Base-by-base conservation (phyloP, 306 rosid species). In the Cicer bijugum region DNA sequence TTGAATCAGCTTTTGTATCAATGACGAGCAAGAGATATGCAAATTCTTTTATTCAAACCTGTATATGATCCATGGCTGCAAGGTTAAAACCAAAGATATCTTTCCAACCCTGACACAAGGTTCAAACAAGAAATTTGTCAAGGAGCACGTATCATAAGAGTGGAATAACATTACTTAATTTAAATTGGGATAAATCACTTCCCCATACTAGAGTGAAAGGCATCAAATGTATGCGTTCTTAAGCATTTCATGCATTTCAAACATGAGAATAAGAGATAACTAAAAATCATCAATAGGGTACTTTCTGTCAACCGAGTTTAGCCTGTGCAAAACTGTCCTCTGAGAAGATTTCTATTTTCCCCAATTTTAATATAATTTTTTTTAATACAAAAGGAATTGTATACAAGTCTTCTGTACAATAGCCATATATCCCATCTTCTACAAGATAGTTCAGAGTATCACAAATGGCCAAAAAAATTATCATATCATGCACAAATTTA, bases 41-140 rank as follows among this genome's bases (percentile, higher is more conserved):
- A 75, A 60, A 73, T 55, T 59, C 3, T 37, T 61, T 14, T 1
- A 70, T 48, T 67, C 83, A 70, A 67, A 93, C 98, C 98, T 85
- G 86, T 38, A 94, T 78, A 86, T 94, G 98, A 82, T 91, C 96
- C 92, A 94, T 91, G n/a, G 92, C 98, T 23, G 98, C 98, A 71
- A 94, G 90, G 76, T 91, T 91, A 88, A 86, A 88, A 77, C 98
- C 97, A 73, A 88, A 76, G 7, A 85, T 84, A 81, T 94, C 97
- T 74, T 91, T 91, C 87, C 88, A 89, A 82, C 81, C 98, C 98
- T 94, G 88, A 74, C 51, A 85, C 45, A 84, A 66, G 20, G 61
- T 59, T 68, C 10, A 37, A 69, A 40, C 15, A 74, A 17, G 39
- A 55, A 77, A 6, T 60, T 67, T 60, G 80, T 88, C 69, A 82